phyloP scores from a whole-genome alignment of 495 filamentous ascomycete species.

The Delitschia confertaspora region DNA sequence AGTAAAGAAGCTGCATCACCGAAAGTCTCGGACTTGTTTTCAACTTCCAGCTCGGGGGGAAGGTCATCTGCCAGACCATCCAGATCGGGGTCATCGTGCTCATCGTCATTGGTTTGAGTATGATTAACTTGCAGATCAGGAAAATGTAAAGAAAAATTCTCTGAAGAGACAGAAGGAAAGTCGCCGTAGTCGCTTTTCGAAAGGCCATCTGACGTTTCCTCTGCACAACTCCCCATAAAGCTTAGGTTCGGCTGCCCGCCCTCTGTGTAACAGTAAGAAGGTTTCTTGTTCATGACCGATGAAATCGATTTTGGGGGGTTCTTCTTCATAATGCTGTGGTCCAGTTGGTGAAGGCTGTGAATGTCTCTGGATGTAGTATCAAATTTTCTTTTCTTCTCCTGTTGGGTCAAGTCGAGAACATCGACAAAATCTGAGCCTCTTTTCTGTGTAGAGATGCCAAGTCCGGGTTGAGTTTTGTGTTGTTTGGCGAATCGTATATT shows the following conservation, averaged over 20 bases:
- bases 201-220: background rate
- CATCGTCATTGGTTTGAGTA: background rate
- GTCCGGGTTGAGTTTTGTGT: conserved; percentile 20
- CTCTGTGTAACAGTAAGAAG: conserved; percentile 29
- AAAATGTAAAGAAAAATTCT: conserved; percentile 1
- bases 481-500: conserved; percentile 1
- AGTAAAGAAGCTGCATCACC: conserved; percentile 26
- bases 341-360: conserved; percentile 33
- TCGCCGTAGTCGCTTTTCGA: conserved; percentile 25
- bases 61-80: conserved; percentile 15
- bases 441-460: conserved; percentile 24
- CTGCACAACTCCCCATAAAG: conserved; percentile 11
- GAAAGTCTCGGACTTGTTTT: conserved; percentile 9
- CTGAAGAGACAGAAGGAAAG: background rate
- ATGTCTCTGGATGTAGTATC: conserved; percentile 28
- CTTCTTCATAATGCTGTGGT: conserved; percentile 29
- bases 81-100: background rate
- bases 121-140: background rate
- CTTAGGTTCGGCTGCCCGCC: conserved; percentile 31
- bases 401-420: conserved; percentile 31
- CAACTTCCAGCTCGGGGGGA: background rate
- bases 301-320: conserved; percentile 15
- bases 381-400: conserved; percentile 20
- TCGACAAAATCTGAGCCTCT: conserved; percentile 30
- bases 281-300: conserved; percentile 32